Base-by-base conservation (phyloP, 2,329 filamentous ascomycete genomes). In the Monilinia aucupariae region DNA sequence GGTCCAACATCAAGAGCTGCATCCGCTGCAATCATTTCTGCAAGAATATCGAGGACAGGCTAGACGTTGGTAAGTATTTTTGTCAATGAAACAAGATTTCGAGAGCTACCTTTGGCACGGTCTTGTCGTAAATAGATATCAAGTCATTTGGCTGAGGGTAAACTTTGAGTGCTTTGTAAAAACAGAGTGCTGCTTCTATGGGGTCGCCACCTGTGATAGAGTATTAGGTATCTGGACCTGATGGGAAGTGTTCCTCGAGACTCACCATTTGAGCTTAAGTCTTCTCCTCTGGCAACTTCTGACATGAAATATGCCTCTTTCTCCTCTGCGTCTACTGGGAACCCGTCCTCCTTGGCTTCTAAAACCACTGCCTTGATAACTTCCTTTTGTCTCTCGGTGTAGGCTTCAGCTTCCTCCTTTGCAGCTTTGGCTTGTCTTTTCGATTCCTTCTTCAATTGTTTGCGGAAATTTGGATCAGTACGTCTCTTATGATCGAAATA, bases 151-250 rank as follows among this genome's bases (percentile, higher is more conserved):
- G 94, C 72, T 91, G 89, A 59, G 94, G 94, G 79, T 99, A 99
- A 71, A 97, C 94, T 84, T 99, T 99, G 70, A 99, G 85, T 51
- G 92, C 94, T 83, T 92, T 96, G 85, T 97, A 99, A 80, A 99
- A 99, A 77, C 90, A 91, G 65, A 97, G 81, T 54, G 94, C 93
- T 59, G 94, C 91, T 69, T 97, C 92, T 64, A 96, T 77, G 48
- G 83, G 80, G 74, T 87, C 85, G 69, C 85, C 78, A 70, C 87
- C 87, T 90, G 70, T 66, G 67, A 45, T 63, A 59, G 43, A 52
- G 59, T 54, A 50, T 63, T 51, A 63, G 48, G 13, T 49, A 15
- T 34, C 25, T 51, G 13, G 27, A 30, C 9, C 27, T 32, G 20
- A 17, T 30, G 27, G 45, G 6, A n/a, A 51, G 9, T 22, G 5